These are phyloP conservation scores for Neofusicoccum umdonicola DNA, from an alignment of 2,329 filamentous ascomycete genomes.

Conservation along the genomic window DNA sequence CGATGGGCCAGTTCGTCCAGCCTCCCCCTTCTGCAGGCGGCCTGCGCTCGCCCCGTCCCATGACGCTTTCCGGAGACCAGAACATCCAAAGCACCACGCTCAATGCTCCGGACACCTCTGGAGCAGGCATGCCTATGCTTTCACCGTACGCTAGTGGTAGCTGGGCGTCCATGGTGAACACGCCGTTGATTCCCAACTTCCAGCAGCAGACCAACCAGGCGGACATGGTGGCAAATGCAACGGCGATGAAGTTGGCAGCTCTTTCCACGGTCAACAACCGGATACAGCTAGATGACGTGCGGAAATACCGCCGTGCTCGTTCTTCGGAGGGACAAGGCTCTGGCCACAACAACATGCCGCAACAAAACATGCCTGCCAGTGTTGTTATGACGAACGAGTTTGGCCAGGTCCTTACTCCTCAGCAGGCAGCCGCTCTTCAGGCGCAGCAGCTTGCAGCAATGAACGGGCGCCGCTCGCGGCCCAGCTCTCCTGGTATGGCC, in stretches of 20 bases:
- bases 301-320: conserved; percentile 88
- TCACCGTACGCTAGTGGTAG: conserved; percentile 87
- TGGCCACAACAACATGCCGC: conserved; percentile 55
- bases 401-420: conserved; percentile 74
- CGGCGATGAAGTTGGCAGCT: conserved; percentile 96
- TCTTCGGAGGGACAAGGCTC: conserved; percentile 75
- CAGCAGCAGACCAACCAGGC: conserved; percentile 66
- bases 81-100: conserved; percentile 84
- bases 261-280: conserved; percentile 98
- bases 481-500: conserved; percentile 82
- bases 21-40: conserved; percentile 67
- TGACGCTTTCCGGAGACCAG: conserved; percentile 62
- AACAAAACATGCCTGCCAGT: conserved; percentile 50
- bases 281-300: conserved; percentile 92
- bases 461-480: conserved; percentile 79
- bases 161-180: conserved; percentile 99
- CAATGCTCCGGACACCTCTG: conserved; percentile 66
- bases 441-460: conserved; percentile 80
- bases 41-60: conserved; percentile 76
- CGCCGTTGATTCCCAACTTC: conserved; percentile 90
- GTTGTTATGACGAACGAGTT: conserved; percentile 94
- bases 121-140: conserved; percentile 73
- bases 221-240: conserved; percentile 98
- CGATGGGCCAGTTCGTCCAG: conserved; percentile 90
- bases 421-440: conserved; percentile 52